phyloP scores from a whole-genome alignment of 75 land plant genomes.

The Selaginella moellendorffii region DNA sequence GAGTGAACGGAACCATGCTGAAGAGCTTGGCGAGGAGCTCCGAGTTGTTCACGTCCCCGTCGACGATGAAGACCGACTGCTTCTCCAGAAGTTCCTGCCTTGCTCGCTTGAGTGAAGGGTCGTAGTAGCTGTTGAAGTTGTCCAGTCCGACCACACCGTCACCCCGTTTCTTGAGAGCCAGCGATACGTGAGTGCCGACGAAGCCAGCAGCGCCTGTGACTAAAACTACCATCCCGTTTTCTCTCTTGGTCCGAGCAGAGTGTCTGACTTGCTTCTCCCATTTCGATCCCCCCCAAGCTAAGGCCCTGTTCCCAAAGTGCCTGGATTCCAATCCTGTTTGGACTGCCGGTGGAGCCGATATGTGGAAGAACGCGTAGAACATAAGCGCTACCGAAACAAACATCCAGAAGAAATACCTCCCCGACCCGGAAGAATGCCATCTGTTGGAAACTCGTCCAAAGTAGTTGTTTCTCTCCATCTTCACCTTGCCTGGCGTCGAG shows the following conservation, averaged over 20 bases:
- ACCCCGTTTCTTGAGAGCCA: no score
- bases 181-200: no score
- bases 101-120: constrained; percentile 43
- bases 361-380: constrained; percentile 6
- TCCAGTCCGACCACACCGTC: constrained; percentile 87
- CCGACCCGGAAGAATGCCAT: constrained; percentile 17
- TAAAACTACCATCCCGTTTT: constrained; percentile 30
- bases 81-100: constrained; percentile 39
- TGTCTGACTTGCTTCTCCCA: constrained; percentile 29
- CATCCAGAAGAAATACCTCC: constrained; percentile 11
- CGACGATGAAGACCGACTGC: constrained; percentile 48
- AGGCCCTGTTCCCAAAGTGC: constrained; percentile 7
- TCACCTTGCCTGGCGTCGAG: no score
- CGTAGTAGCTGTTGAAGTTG: constrained; percentile 72
- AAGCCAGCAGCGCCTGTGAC: no score
- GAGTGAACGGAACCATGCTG: constrained; percentile 53
- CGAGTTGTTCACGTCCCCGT: constrained; percentile 64
- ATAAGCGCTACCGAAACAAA: constrained; percentile 9
- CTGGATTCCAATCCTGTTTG: constrained; percentile 3
- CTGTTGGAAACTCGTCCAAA: constrained; percentile 16
- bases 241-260: constrained; percentile 13
- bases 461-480: constrained; percentile 17
- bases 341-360: constrained; percentile 2
- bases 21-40: constrained; percentile 41
- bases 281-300: constrained; percentile 9